These are phyloP conservation scores for Torulaspora globosa DNA, from an alignment of 1,139 yeast genomes.

Conservation along the genomic window DNA sequence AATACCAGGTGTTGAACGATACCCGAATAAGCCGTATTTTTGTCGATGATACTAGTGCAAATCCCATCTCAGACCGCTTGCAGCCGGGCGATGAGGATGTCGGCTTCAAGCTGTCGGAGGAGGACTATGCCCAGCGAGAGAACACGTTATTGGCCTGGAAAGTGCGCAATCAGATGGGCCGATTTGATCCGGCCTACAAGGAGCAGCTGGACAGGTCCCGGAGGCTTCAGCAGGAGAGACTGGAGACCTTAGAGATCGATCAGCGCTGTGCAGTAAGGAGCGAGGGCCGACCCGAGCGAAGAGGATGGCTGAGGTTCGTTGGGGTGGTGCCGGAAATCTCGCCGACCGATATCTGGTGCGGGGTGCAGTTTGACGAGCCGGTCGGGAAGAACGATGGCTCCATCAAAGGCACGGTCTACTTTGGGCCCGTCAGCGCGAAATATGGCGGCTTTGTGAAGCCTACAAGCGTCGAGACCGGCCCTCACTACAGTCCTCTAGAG, in stretches of 20 bases:
- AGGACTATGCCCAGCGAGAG: constrained; percentile 56
- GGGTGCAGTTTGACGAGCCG: constrained; percentile 68
- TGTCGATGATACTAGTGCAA: constrained; percentile 51
- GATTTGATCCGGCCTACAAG: constrained; percentile 59
- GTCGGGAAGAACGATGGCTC: constrained; percentile 81
- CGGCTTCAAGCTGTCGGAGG: constrained; percentile 56
- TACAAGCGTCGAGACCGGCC: constrained; percentile 26
- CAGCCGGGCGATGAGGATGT: constrained; percentile 40
- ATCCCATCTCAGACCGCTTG: constrained; percentile 45
- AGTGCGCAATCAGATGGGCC: constrained; percentile 58
- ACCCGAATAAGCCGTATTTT: constrained; percentile 41
- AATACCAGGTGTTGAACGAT: background rate
- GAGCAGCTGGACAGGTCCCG: constrained; percentile 33
- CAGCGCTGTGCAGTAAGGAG: constrained; percentile 37
- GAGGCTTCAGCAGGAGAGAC: constrained; percentile 31
- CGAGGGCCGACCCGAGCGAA: constrained; percentile 39
- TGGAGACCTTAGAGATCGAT: constrained; percentile 31
- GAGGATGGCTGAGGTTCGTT: constrained; percentile 63
- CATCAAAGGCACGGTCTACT: constrained; percentile 61
- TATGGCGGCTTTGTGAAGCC: constrained; percentile 67
- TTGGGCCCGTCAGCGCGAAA: constrained; percentile 47
- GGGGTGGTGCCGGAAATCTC: constrained; percentile 60
- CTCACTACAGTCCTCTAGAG: constrained; percentile 23
- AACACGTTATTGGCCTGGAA: constrained; percentile 79
- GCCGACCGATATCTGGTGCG: constrained; percentile 61